Percentiles rank a stretch among this genome's conserved stretches.
phyloP scores from a whole-genome alignment of 805 yeast genomes.

The Saturnispora galanensis region DNA sequence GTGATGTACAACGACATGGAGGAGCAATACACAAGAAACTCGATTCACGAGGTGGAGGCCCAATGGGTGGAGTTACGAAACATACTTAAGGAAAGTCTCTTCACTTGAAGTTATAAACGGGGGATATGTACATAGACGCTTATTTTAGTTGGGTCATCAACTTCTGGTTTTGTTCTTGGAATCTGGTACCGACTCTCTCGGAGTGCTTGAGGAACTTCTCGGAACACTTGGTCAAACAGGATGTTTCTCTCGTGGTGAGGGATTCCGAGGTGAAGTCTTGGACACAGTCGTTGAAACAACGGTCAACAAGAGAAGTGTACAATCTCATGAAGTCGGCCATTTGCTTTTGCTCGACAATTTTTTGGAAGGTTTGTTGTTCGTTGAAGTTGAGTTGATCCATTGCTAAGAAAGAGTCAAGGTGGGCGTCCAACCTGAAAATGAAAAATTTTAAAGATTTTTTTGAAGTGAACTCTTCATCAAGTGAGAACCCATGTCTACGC shows the following conservation, averaged over 20 bases:
- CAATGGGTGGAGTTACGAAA: constrained; percentile 50
- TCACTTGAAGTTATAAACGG: background rate
- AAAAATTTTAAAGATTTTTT: background rate
- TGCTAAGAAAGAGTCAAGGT: constrained; percentile 14
- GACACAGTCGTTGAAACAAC: constrained; percentile 96
- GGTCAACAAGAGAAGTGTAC: constrained; percentile 89
- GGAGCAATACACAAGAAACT: constrained; percentile 47
- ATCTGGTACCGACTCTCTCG: constrained; percentile 96
- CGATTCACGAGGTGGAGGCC: constrained; percentile 62
- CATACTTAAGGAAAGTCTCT: constrained; percentile 42
- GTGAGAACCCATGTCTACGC: constrained; percentile 4
- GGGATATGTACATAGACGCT: constrained; percentile 2
- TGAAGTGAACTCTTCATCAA: background rate
- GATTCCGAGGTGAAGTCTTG: constrained; percentile 93
- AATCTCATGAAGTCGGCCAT: constrained; percentile 98
- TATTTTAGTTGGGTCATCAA: constrained; percentile 59
- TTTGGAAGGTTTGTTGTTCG: constrained; percentile 96
- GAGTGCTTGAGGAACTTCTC: constrained; percentile 97
- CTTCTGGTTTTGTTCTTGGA: constrained; percentile 89
- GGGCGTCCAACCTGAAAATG: background rate
- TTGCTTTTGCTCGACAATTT: constrained; percentile 91
- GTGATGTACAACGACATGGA: constrained; percentile 64
- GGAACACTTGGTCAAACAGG: constrained; percentile 84
- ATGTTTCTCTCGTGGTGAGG: constrained; percentile 73
- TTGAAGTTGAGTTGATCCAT: constrained; percentile 94